These are phyloP conservation scores for Chytriomyces hyalinus DNA, from an alignment of 192 early-diverging fungal species.

Conservation along the genomic window DNA sequence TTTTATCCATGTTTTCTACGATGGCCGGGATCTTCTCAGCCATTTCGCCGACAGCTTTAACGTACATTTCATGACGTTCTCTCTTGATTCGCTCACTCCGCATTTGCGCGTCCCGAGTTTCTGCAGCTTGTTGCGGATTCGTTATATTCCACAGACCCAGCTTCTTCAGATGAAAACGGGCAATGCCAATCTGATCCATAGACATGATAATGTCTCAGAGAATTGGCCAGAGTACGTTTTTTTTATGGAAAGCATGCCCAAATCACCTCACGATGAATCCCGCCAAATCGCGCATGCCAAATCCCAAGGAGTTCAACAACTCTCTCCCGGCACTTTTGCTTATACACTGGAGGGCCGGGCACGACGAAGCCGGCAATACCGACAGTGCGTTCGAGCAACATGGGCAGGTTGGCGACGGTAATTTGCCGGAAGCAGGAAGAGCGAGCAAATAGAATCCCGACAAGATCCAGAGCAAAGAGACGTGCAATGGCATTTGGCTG, in stretches of 20 bases:
- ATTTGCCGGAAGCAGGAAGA: neutral
- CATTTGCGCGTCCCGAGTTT: neutral
- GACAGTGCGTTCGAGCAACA: constrained; percentile 7
- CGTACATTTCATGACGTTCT: constrained; percentile 12
- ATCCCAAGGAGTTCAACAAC: neutral
- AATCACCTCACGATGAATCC: neutral
- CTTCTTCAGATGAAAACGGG: neutral
- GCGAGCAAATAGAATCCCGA: neutral
- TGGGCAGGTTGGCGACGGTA: neutral
- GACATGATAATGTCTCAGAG: neutral
- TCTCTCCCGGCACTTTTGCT: neutral
- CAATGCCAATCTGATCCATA: constrained; percentile 12
- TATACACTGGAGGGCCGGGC: constrained; percentile 2
- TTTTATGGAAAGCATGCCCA: neutral
- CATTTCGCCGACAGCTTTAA: constrained; percentile 4
- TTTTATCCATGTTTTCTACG: constrained; percentile 1
- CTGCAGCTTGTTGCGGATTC: neutral
- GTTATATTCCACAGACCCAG: neutral
- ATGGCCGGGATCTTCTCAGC: neutral
- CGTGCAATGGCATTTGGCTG: constrained; percentile 11
- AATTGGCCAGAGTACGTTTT: neutral
- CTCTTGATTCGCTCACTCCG: constrained; percentile 16
- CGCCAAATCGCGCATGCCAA: constrained; percentile 7
- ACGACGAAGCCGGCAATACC: constrained; percentile 4
- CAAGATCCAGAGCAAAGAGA: constrained; percentile 8